Percentiles rank a stretch among this genome's conserved stretches.
These are phyloP conservation scores for Fusarium guadeloupense DNA, from an alignment of 2,329 filamentous ascomycete genomes.

Conservation along the genomic window DNA sequence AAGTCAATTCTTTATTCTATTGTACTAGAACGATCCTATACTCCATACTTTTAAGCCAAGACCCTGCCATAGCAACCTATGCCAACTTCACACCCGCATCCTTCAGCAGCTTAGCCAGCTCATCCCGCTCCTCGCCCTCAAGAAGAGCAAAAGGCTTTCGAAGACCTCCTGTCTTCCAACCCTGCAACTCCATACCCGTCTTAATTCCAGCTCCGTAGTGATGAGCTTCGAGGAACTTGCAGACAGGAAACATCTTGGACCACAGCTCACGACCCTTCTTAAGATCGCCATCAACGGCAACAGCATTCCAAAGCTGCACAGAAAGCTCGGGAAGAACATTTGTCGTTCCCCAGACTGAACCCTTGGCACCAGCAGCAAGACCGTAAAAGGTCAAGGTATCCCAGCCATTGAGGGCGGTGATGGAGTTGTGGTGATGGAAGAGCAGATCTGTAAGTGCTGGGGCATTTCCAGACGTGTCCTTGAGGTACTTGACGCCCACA, in stretches of 20 bases:
- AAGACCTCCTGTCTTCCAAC: constrained; percentile 56
- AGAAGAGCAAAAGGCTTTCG: constrained; percentile 58
- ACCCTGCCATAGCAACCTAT: not conserved
- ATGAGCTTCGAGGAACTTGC: constrained; percentile 59
- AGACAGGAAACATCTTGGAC: constrained; percentile 59
- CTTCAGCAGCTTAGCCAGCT: constrained; percentile 50
- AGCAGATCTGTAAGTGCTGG: constrained; percentile 60
- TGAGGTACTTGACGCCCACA: constrained; percentile 59
- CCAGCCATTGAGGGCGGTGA: constrained; percentile 63
- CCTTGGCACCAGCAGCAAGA: constrained; percentile 58
- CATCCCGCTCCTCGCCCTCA: constrained; percentile 41
- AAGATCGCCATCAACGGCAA: constrained; percentile 52
- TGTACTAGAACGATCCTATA: constrained; percentile 9
- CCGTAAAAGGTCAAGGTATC: constrained; percentile 64
- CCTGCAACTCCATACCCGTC: constrained; percentile 59
- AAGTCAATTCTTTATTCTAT: constrained; percentile 2
- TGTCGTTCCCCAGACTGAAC: constrained; percentile 60
- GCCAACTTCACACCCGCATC: constrained; percentile 49
- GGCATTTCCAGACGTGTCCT: constrained; percentile 62
- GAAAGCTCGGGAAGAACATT: constrained; percentile 61
- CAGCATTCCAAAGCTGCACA: constrained; percentile 56
- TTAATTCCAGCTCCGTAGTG: constrained; percentile 59
- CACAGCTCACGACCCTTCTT: constrained; percentile 56
- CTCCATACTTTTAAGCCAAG: not conserved
- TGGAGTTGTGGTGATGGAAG: constrained; percentile 50